Percentiles rank a stretch among this genome's conserved stretches.
phyloP scores from a whole-genome alignment of 1,139 yeast species.

The Blastobotrys apis region DNA sequence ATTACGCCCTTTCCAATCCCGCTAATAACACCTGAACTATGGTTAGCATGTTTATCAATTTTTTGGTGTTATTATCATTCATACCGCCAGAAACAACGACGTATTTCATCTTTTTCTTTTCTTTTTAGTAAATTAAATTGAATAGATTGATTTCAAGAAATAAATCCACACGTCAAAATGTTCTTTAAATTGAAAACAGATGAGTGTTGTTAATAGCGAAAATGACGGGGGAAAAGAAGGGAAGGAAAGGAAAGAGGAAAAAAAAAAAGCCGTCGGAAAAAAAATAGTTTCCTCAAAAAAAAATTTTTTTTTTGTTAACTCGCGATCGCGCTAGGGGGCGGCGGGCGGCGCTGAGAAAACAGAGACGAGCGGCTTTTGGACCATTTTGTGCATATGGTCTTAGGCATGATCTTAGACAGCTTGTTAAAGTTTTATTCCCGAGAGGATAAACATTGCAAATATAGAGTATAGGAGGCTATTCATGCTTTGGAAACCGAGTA shows the following conservation, averaged over 20 bases:
- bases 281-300: slow-evolving; percentile 3
- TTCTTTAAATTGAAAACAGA: background rate
- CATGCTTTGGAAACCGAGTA: too few relatives aligned
- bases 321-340: background rate
- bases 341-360: background rate
- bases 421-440: too few relatives aligned
- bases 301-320: slow-evolving; percentile 5
- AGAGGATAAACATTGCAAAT: too few relatives aligned
- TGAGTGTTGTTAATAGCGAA: background rate
- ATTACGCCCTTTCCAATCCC: slow-evolving; percentile 99
- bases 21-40: slow-evolving; percentile 76
- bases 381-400: too few relatives aligned
- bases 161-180: background rate
- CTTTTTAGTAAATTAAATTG: too few relatives aligned
- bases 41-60: too few relatives aligned
- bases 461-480: too few relatives aligned
- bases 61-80: slow-evolving; percentile 16
- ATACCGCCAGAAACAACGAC: slow-evolving; percentile 94
- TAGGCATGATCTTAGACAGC: too few relatives aligned
- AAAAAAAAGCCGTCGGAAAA: slow-evolving; percentile 1
- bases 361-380: too few relatives aligned
- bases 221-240: slow-evolving; percentile 5
- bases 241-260: slow-evolving; percentile 11
- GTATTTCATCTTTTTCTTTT: slow-evolving; percentile 72
- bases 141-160: too few relatives aligned